Evolutionary conservation across 176 grass and related monocot genomes (phyloP).

Genomic region (sorghum (Sorghum bicolor)): DNA sequence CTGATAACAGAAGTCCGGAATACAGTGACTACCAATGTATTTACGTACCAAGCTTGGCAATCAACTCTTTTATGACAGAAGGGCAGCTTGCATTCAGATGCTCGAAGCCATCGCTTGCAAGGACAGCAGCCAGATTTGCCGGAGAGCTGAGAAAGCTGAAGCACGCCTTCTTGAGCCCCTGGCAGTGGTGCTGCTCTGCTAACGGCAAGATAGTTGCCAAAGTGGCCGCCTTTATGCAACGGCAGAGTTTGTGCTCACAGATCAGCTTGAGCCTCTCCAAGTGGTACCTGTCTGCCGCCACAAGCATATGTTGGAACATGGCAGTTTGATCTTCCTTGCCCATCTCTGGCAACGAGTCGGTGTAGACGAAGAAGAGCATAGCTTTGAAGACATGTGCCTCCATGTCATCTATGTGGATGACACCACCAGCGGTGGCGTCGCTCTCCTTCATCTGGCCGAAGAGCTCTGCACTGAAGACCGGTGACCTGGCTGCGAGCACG

Average conservation of each 20-base stretch:
- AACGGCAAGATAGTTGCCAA: slow-evolving; percentile 11
- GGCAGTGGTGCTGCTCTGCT: background rate
- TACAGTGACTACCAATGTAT: background rate
- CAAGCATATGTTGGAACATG: slow-evolving; percentile 36
- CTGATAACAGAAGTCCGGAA: background rate
- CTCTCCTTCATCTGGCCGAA: background rate
- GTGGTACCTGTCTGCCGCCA: slow-evolving; percentile 35
- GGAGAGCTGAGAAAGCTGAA: background rate
- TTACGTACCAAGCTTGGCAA: background rate
- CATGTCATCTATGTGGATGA: slow-evolving; percentile 6
- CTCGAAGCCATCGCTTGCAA: background rate
- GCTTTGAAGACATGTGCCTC: slow-evolving; percentile 14
- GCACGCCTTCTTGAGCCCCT: background rate
- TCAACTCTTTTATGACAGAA: background rate
- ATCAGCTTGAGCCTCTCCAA: background rate
- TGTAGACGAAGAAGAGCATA: slow-evolving; percentile 40
- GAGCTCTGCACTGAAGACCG: background rate
- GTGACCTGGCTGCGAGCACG: slow-evolving; percentile 24
- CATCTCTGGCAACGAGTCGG: slow-evolving; percentile 1
- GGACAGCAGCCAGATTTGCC: background rate
- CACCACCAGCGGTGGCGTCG: background rate
- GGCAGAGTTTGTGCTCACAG: background rate
- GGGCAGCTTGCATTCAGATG: background rate
- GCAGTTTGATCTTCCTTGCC: background rate
- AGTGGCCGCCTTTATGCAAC: background rate